Percentiles rank a stretch among this genome's conserved stretches.
Conservation (phyloP, 2,329 filamentous ascomycete genomes). For the Penicillium sp. region DNA sequence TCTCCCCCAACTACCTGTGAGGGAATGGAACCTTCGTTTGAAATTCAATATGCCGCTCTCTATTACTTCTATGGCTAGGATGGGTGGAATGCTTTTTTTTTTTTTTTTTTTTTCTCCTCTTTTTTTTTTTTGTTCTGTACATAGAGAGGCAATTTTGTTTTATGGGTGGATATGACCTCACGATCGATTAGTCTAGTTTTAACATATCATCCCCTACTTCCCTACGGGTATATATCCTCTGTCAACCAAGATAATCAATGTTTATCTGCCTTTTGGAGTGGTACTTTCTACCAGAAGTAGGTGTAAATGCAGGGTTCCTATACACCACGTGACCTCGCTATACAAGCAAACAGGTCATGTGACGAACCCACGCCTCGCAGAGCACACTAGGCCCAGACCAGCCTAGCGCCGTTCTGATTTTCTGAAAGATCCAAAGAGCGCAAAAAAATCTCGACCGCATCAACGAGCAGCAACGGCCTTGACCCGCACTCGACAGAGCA, state of each 20-base stretch:
- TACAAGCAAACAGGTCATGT: conserved; percentile 25
- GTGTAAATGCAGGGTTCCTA: background rate
- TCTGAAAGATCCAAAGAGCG: conserved; percentile 41
- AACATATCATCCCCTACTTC: conserved; percentile 1
- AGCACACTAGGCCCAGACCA: conserved; percentile 21
- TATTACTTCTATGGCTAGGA: conserved; percentile 62
- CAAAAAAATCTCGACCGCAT: conserved; percentile 43
- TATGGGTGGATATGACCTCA: conserved; percentile 8
- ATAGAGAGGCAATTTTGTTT: conserved; percentile 11
- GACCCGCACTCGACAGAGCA: conserved; percentile 32
- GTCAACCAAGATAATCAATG: background rate
- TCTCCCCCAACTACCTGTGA: conserved; percentile 71
- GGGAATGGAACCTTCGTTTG: conserved; percentile 63
- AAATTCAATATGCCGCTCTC: conserved; percentile 78
- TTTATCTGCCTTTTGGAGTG: background rate
- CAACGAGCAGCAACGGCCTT: conserved; percentile 39
- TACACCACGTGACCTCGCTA: conserved; percentile 32
- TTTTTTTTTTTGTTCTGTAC: conserved; percentile 8
- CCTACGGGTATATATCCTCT: background rate
- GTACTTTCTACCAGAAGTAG: background rate
- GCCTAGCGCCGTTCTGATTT: conserved; percentile 40
- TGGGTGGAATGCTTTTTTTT: background rate
- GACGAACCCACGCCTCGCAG: conserved; percentile 17
- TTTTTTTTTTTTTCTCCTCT: no score
- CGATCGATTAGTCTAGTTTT: conserved; percentile 6